A percentile compares a stretch with the other conserved stretches of the same genome.
phyloP scores from a whole-genome alignment of 2,329 filamentous ascomycete genomes.

The Pseudophaeomoniella oleicola region DNA sequence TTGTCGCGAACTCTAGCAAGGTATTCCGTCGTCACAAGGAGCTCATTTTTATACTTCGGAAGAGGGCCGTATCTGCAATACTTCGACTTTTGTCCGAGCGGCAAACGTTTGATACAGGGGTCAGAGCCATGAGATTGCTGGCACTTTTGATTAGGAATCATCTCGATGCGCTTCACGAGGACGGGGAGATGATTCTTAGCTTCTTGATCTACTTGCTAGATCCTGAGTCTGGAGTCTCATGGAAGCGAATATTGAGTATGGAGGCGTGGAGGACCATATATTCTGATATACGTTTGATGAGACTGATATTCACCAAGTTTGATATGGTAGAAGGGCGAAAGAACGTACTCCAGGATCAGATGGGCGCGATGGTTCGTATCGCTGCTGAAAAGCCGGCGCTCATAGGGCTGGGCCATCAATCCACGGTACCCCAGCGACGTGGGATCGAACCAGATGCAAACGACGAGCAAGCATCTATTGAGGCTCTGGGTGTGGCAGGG shows the following conservation, averaged over 20 bases:
- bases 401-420: slow-evolving; percentile 81
- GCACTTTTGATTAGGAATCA: slow-evolving; percentile 70
- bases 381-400: slow-evolving; percentile 80
- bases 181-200: slow-evolving; percentile 71
- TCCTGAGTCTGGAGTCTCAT: slow-evolving; percentile 59
- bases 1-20: slow-evolving; percentile 69
- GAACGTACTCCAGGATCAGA: slow-evolving; percentile 64
- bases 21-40: slow-evolving; percentile 69
- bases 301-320: slow-evolving; percentile 67
- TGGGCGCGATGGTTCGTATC: slow-evolving; percentile 78
- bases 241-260: slow-evolving; percentile 84
- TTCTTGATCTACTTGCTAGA: slow-evolving; percentile 77
- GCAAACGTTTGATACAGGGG: slow-evolving; percentile 64
- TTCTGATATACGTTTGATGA: slow-evolving; percentile 60
- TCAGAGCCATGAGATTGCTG: slow-evolving; percentile 69
- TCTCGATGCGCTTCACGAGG: slow-evolving; percentile 49
- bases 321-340: slow-evolving; percentile 60
- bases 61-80: slow-evolving; percentile 68
- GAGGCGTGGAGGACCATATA: slow-evolving; percentile 82
- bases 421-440: slow-evolving; percentile 58
- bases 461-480: slow-evolving; percentile 73
- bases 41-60: slow-evolving; percentile 62
- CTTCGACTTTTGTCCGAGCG: slow-evolving; percentile 64
- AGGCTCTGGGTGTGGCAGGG: slow-evolving; percentile 74
- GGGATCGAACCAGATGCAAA: slow-evolving; percentile 41